Evolutionary conservation across 1,284 basidiomycete species (phyloP).

Genomic region (Apiotrichum porosum): DNA sequence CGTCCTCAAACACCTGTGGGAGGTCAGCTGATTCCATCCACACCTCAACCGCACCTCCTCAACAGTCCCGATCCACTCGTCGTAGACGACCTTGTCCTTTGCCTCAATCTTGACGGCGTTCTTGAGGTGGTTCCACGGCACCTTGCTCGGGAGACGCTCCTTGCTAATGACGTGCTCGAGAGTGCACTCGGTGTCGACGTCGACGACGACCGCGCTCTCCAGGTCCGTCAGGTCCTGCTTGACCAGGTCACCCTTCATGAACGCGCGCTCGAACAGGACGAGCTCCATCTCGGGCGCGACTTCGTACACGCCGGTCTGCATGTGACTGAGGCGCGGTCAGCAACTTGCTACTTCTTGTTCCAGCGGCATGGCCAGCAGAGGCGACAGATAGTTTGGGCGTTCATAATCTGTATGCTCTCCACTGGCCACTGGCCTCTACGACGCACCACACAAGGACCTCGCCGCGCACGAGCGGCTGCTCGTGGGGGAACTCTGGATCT

Average conservation of each 20-base stretch:
- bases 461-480: slow-evolving; percentile 66
- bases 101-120: slow-evolving; percentile 54
- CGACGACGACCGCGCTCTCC: slow-evolving; percentile 69
- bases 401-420: too few species aligned
- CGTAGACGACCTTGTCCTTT: slow-evolving; percentile 73
- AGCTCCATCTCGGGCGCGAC: slow-evolving; percentile 68
- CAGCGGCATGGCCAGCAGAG: too few species aligned
- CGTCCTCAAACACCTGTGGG: slow-evolving; percentile 82
- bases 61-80: slow-evolving; percentile 81
- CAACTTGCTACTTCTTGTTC: too few species aligned
- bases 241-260: slow-evolving; percentile 74
- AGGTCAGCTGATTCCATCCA: not conserved
- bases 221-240: slow-evolving; percentile 70
- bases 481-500: slow-evolving; percentile 55
- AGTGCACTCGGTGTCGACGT: slow-evolving; percentile 59
- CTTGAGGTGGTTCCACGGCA: slow-evolving; percentile 59
- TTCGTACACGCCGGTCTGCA: slow-evolving; percentile 58
- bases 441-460: slow-evolving; percentile 69
- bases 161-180: slow-evolving; percentile 71
- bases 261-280: slow-evolving; percentile 69
- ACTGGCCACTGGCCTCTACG: not conserved
- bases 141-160: slow-evolving; percentile 61
- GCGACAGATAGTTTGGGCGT: not conserved
- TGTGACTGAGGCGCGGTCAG: slow-evolving; percentile 26
- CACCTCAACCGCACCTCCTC: slow-evolving; percentile 45